Base-by-base conservation (phyloP, 1,139 yeast genomes). In the Hansenula sp. region DNA sequence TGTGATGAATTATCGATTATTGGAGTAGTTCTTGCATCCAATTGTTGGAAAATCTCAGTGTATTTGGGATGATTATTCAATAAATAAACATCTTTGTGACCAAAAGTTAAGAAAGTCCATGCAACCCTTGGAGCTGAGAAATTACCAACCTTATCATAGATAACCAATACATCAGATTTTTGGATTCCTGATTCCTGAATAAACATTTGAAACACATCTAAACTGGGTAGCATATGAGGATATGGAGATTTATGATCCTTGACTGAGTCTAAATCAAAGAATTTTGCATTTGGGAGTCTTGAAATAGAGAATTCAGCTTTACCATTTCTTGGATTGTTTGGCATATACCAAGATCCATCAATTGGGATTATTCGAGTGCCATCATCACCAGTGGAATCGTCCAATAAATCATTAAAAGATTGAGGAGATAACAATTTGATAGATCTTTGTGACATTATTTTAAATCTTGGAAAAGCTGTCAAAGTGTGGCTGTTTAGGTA, bases 271-370 rank as follows among this genome's bases (percentile, higher is more conserved):
- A 93, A 76, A 57, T 91, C 96, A 57, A 90, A 87, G 65, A 76
- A 90, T 7, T 81, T 80, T 1, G 97, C 77, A 5, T 75, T 68
- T 12, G 82, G 80, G 15, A 93, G 65, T 48, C 96, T 74, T 43
- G 72, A 71, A 33, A 74, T 71, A 46, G 70, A 62, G 60, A 72
- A 82, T 53, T 87, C 88, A 17, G 71, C 67, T 42, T 63, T 66
- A 2, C 84, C 94, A 53, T 77, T 71, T 42, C 77, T 71, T 11
- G 84, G 80, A 38, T 67, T 70, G 58, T 82, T 84, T 38, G 98
- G 96, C 79, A 91, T 74, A 62, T 80, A 89, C 98, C 98, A 93
- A 0, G 97, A 83, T 6, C 95, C 82, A 62, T 93, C 99, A 24
- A 93, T 69, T 1, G 96, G 85, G 10, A 86, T 65, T 12, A 84